phyloP scores from a whole-genome alignment of 2,329 filamentous ascomycete species.

The Penicillium sp. region DNA sequence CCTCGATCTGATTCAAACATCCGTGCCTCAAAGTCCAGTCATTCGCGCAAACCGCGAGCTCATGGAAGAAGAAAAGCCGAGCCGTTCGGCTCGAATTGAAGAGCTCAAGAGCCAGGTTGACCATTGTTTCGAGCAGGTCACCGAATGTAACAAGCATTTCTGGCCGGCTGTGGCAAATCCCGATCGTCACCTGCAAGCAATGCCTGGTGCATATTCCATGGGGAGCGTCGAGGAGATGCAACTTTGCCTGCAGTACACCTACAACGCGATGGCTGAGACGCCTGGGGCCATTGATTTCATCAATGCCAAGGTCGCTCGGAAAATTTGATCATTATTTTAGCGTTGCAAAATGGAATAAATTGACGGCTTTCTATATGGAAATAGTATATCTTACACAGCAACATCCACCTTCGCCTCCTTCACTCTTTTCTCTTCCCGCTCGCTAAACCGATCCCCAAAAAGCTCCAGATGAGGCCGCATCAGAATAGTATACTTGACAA shows the following conservation, averaged over 20 bases:
- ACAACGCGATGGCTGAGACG: background rate
- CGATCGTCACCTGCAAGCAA: background rate
- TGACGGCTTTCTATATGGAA: no score
- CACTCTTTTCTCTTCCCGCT: constrained; percentile 41
- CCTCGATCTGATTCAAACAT: background rate
- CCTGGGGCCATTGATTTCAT: background rate
- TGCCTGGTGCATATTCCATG: background rate
- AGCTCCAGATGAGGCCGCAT: constrained; percentile 58
- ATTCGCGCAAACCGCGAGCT: no score
- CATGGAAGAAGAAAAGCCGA: background rate
- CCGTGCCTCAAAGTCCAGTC: background rate
- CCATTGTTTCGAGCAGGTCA: background rate
- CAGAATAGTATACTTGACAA: constrained; percentile 62
- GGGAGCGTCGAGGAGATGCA: constrained; percentile 1
- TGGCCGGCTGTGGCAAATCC: constrained; percentile 1
- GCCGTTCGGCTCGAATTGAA: background rate
- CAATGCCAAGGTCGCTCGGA: background rate
- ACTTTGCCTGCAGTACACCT: background rate
- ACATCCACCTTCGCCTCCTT: constrained; percentile 23
- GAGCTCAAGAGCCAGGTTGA: constrained; percentile 4
- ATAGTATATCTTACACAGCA: no score
- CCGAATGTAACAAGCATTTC: constrained; percentile 4
- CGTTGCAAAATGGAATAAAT: no score
- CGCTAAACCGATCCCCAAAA: constrained; percentile 59
- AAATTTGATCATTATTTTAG: no score